Percentiles rank a stretch among this genome's conserved stretches.
These are phyloP conservation scores for Teratosphaeria zuluensis DNA, from an alignment of 2,329 filamentous ascomycete genomes.

Conservation along the genomic window DNA sequence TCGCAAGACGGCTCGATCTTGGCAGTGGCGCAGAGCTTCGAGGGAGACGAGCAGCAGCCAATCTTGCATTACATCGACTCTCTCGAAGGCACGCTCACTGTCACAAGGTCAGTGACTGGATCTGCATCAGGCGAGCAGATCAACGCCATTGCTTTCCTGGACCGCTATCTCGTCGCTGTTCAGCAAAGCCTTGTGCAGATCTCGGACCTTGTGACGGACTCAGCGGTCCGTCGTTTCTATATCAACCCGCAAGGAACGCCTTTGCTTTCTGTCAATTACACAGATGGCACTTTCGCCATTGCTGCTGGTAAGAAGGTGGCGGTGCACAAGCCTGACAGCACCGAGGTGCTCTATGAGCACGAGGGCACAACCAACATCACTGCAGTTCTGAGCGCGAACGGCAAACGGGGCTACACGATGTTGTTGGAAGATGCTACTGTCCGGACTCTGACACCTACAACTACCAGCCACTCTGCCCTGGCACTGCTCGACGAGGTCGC, in stretches of 20 bases:
- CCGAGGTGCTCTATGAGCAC: constrained; percentile 42
- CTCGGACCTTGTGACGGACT: constrained; percentile 73
- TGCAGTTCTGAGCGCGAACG: constrained; percentile 54
- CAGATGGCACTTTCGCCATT: constrained; percentile 35
- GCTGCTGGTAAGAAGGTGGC: constrained; percentile 24
- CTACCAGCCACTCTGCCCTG: not conserved
- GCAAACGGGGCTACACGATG: constrained; percentile 61
- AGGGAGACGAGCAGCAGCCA: constrained; percentile 43
- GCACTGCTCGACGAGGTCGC: not conserved
- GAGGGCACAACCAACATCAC: constrained; percentile 42
- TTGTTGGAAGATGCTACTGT: constrained; percentile 70
- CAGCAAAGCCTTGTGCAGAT: constrained; percentile 63
- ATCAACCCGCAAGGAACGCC: constrained; percentile 7
- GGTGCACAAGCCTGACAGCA: constrained; percentile 56
- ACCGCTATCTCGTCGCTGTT: constrained; percentile 64
- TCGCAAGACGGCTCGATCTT: constrained; percentile 77
- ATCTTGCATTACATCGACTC: constrained; percentile 70
- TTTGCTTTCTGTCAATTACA: constrained; percentile 58
- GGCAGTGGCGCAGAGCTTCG: constrained; percentile 44
- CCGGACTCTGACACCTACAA: constrained; percentile 34
- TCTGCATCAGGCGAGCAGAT: constrained; percentile 13
- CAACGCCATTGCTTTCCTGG: constrained; percentile 55
- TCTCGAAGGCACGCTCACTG: constrained; percentile 51
- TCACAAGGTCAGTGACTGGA: not conserved
- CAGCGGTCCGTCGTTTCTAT: constrained; percentile 36